A percentile compares a stretch with the other conserved stretches of the same genome.
Conservation (phyloP, 208 protist species). For the Trypanosoma melophagium region DNA sequence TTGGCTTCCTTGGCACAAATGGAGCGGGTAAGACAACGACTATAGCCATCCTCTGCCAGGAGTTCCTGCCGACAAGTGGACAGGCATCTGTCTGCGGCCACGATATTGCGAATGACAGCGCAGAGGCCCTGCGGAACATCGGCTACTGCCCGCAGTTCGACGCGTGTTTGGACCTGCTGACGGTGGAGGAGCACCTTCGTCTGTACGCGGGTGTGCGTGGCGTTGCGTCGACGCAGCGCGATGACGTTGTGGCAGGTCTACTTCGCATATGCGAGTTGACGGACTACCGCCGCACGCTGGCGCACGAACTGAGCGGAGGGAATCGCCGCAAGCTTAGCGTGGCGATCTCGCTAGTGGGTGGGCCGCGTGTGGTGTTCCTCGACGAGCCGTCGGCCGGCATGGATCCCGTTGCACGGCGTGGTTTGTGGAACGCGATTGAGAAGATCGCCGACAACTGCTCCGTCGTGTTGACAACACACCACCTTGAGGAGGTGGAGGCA, state of each 20-base stretch:
- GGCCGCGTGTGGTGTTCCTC: constrained; percentile 66
- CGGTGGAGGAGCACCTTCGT: constrained; percentile 90
- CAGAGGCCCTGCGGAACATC: constrained; percentile 63
- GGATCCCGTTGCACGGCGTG: constrained; percentile 78
- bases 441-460: constrained; percentile 52
- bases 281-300: constrained; percentile 34
- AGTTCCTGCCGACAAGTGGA: constrained; percentile 64
- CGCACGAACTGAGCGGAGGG: constrained; percentile 63
- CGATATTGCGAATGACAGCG: constrained; percentile 45
- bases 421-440: constrained; percentile 70
- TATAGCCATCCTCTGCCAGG: constrained; percentile 77
- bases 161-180: constrained; percentile 90
- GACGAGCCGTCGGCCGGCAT: constrained; percentile 89
- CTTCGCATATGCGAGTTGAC: constrained; percentile 45
- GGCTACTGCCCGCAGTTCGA: constrained; percentile 97
- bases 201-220: constrained; percentile 85
- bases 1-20: constrained; percentile 87
- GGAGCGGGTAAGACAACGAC: constrained; percentile 88
- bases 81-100: constrained; percentile 46
- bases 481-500: constrained; percentile 91
- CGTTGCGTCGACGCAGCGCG: constrained; percentile 17
- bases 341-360: constrained; percentile 83
- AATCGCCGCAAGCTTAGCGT: constrained; percentile 85
- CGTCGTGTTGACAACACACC: constrained; percentile 90
- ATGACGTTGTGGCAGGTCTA: constrained; percentile 36